Evolutionary conservation across 2,329 filamentous ascomycete genomes (phyloP), one percentile per base, ranked within the genome.

Genomic region (Chrysosporium queenslandicum): DNA sequence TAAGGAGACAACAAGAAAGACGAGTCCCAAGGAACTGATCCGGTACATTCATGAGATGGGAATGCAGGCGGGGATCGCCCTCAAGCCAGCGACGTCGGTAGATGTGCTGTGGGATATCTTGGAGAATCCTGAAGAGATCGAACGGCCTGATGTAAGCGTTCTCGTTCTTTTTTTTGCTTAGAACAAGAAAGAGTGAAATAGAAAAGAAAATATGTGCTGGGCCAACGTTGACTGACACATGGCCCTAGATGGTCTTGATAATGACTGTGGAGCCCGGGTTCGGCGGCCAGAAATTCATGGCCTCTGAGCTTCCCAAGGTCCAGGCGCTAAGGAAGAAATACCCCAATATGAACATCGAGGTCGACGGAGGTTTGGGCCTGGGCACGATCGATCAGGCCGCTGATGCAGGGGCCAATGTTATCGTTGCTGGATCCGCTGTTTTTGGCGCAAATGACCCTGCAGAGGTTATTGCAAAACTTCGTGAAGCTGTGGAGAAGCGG

Each of bases 201-300:
- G 32, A 34, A 34, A 34, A 34, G 7, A 11, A 4, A 11, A 12
- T 34, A 25, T 14, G 25, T 12, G 4, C 7, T 23, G 2, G 18
- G 7, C 18, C 18, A 3, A 23, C 7, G 23, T 23, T 23, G 18
- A 7, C 20, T 40, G 6, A 40, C 9, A 11, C 7, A 23, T 12
- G n/a, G 14, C n/a, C 9, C 8, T 23, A 4, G 21, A 21, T 16
- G 92, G 89, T 95, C 34, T 82, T 98, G 16, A 80, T 98, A 55
- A 98, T 98, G 92, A 98, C 92, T 1, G 92, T 98, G 40, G 81
- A 98, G 71, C 92, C 92, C 41, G 92, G 92, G 42, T 98, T 98
- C 66, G 92, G 92, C 57, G 92, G 92, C 5, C 92, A 98, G 68
- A 96, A 95, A 66, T 98, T 98, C 77, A 97, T 97, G 89, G 83